Conservation (phyloP, 108 stramenopile species). For the Pinguiococcus pyrenoidosus region DNA sequence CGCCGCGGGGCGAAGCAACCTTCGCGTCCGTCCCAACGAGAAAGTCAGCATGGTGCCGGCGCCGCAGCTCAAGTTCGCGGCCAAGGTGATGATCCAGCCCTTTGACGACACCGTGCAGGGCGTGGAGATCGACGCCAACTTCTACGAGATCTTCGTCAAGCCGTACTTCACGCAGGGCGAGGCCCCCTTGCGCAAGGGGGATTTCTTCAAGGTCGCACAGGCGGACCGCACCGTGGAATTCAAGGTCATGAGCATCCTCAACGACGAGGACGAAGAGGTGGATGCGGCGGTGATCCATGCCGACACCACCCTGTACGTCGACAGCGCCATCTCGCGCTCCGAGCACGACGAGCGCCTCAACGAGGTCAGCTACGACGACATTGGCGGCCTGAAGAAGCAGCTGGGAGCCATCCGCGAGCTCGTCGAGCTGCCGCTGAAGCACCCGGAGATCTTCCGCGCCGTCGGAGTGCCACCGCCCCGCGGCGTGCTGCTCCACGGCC, state of each 20-base stretch:
- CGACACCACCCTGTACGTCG: conserved; percentile 25
- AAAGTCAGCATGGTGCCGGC: conserved; percentile 18
- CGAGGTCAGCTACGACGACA: conserved; percentile 67
- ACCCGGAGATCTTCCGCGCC: conserved; percentile 84
- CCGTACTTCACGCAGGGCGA: conserved; percentile 36
- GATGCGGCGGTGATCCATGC: conserved; percentile 27
- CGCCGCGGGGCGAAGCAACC: conserved; percentile 14
- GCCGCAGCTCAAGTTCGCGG: conserved; percentile 32
- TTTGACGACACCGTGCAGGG: conserved; percentile 39
- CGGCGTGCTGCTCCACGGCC: conserved; percentile 90
- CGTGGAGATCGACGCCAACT: conserved; percentile 15
- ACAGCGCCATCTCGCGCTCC: conserved; percentile 24
- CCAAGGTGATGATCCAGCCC: conserved; percentile 23
- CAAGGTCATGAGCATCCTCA: conserved; percentile 28
- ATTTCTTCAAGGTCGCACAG: conserved; percentile 24
- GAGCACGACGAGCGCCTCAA: conserved; percentile 35
- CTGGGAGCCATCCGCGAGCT: conserved; percentile 77
- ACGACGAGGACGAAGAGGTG: conserved; percentile 25
- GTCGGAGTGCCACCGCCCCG: conserved; percentile 89
- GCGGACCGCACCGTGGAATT: conserved; percentile 41
- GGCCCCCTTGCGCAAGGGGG: conserved; percentile 27
- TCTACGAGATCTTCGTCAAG: conserved; percentile 31
- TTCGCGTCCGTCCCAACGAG: conserved; percentile 29
- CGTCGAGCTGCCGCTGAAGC: conserved; percentile 82
- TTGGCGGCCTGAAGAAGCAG: conserved; percentile 81